Percentiles rank a stretch among this genome's conserved stretches.
Evolutionary conservation across 2,329 filamentous ascomycete species (phyloP).

Genomic region (Immersiporthe knoxdaviesiana): DNA sequence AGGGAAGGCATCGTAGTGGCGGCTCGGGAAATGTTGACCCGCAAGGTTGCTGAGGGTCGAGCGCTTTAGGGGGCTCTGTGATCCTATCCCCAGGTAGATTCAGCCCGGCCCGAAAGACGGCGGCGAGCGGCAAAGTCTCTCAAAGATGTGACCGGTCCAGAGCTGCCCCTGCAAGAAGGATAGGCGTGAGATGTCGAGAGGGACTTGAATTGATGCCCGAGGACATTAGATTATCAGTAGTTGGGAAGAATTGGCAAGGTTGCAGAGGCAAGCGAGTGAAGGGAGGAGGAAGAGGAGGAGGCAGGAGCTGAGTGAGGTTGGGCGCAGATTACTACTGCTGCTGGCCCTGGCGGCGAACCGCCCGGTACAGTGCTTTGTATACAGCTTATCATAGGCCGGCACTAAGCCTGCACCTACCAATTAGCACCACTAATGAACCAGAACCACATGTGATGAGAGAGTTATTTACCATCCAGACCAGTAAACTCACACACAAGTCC

Average conservation of each 20-base stretch:
- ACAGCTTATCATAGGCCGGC: not conserved
- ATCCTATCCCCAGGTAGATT: not conserved
- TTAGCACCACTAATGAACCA: not conserved
- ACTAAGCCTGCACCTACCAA: not conserved
- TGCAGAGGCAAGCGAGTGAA: not conserved
- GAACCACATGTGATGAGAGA: not conserved
- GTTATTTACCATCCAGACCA: not conserved
- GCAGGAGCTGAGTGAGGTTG: not conserved
- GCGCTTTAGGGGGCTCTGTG: not conserved
- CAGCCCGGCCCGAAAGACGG: not conserved
- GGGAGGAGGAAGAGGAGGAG: not conserved
- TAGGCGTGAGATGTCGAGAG: not conserved
- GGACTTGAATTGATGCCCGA: not conserved
- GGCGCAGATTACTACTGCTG: not conserved
- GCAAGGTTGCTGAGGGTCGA: not conserved
- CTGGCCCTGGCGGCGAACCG: not conserved
- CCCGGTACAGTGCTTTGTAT: not conserved
- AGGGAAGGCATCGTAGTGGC: constrained; percentile 26
- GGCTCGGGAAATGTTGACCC: constrained; percentile 4
- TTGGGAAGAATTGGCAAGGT: not conserved
- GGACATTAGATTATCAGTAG: not conserved
- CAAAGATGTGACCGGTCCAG: not conserved
- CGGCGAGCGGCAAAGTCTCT: not conserved
- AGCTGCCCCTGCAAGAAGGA: not conserved
- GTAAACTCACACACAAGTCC: not conserved